Evolutionary conservation across 192 early-diverging fungal species (phyloP).

Genomic region (Chytriomyces hyalinus): DNA sequence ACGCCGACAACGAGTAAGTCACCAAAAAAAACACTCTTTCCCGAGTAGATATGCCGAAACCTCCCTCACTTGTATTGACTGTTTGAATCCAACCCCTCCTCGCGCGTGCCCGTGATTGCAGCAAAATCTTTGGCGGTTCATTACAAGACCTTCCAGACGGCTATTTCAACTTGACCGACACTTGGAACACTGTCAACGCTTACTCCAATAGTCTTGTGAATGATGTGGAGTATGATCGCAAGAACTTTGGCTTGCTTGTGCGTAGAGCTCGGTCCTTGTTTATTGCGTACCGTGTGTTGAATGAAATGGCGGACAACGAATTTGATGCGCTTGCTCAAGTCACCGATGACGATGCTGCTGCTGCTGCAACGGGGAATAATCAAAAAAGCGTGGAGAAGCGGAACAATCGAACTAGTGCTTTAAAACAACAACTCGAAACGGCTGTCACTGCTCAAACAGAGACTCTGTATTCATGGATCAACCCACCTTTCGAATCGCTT

Average conservation of each 20-base stretch:
- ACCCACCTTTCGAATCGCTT: neutral
- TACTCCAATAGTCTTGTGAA: neutral
- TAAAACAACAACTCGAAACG: neutral
- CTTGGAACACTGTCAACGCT: slow-evolving; percentile 15
- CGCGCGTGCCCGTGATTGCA: neutral
- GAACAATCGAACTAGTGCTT: no score
- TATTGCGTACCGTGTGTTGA: neutral
- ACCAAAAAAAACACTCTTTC: no score
- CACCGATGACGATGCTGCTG: no score
- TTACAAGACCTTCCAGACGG: neutral
- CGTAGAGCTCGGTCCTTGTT: neutral
- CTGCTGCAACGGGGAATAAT: no score
- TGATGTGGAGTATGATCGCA: slow-evolving; percentile 16
- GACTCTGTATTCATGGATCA: neutral
- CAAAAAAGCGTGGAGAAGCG: no score
- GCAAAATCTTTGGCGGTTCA: slow-evolving; percentile 25
- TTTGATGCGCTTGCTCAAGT: no score
- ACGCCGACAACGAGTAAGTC: no score
- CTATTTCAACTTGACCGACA: neutral
- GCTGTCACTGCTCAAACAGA: neutral
- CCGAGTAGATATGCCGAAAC: no score
- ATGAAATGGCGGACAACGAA: neutral
- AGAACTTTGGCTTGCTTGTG: neutral
- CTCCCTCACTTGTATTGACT: no score
- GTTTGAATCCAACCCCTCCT: no score